Percentiles rank a stretch among this genome's conserved stretches.
phyloP scores from a whole-genome alignment of 1,284 basidiomycete genomes.

The Leccinum fuscescens region DNA sequence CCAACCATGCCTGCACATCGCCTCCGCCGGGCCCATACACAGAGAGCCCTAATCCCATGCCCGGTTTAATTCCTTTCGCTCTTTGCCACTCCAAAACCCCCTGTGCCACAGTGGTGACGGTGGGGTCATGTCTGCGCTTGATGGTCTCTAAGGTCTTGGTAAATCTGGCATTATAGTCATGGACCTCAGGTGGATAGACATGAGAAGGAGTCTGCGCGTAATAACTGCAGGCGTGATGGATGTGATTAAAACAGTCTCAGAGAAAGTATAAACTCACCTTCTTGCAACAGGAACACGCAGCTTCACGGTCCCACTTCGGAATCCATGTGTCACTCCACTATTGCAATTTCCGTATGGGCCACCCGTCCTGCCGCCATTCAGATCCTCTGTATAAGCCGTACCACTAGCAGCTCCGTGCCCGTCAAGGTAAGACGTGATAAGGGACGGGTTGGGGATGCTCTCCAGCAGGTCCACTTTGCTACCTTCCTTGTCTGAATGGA shows the following conservation, averaged over 20 bases:
- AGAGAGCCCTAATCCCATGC: conserved; percentile 33
- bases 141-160: conserved; percentile 87
- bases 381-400: conserved; percentile 8
- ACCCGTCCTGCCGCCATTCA: background rate
- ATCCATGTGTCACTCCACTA: conserved; percentile 10
- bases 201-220: conserved; percentile 74
- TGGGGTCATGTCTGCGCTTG: conserved; percentile 95
- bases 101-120: conserved; percentile 95
- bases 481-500: conserved; percentile 37
- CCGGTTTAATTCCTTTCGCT: conserved; percentile 29
- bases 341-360: conserved; percentile 29
- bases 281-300: conserved; percentile 73
- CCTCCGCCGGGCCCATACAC: conserved; percentile 69
- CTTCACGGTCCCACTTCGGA: conserved; percentile 46
- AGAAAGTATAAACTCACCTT: conserved; percentile 41
- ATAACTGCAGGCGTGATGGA: conserved; percentile 56
- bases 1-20: conserved; percentile 94
- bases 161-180: conserved; percentile 92
- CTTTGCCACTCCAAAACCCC: conserved; percentile 82
- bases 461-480: conserved; percentile 50
- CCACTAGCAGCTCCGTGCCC: conserved; percentile 17
- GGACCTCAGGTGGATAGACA: conserved; percentile 89
- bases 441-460: conserved; percentile 69
- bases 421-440: conserved; percentile 27
- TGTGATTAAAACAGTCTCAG: conserved; percentile 7